These are phyloP conservation scores for Diaporthe sp. DNA, from an alignment of 2,329 filamentous ascomycete genomes.

Conservation along the genomic window DNA sequence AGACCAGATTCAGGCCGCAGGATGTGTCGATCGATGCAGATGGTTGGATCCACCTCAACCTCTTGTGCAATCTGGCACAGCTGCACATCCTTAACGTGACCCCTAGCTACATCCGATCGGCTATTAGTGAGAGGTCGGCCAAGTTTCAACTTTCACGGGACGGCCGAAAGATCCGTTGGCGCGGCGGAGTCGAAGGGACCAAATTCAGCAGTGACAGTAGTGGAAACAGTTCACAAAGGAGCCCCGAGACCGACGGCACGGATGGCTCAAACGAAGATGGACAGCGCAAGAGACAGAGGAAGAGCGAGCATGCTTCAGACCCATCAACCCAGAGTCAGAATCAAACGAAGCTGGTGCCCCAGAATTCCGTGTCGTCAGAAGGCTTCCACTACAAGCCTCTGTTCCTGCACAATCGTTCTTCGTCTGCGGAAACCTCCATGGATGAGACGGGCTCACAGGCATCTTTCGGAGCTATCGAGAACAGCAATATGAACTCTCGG, in stretches of 20 bases:
- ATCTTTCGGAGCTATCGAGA: slow-evolving; percentile 62
- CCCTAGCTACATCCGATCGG: slow-evolving; percentile 80
- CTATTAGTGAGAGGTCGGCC: slow-evolving; percentile 77
- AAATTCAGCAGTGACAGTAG: slow-evolving; percentile 75
- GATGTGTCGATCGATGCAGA: slow-evolving; percentile 74
- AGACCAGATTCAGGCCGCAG: slow-evolving; percentile 53
- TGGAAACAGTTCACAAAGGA: slow-evolving; percentile 62
- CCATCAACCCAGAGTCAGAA: slow-evolving; percentile 52
- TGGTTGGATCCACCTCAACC: slow-evolving; percentile 87
- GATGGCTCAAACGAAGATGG: slow-evolving; percentile 58
- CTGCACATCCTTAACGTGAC: slow-evolving; percentile 89
- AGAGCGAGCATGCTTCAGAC: slow-evolving; percentile 52
- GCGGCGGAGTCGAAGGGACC: slow-evolving; percentile 76
- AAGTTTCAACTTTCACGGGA: slow-evolving; percentile 85
- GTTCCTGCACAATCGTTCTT: slow-evolving; percentile 66
- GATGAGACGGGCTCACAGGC: slow-evolving; percentile 61
- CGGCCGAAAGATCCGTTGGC: slow-evolving; percentile 85
- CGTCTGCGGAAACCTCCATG: slow-evolving; percentile 61
- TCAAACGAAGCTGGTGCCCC: slow-evolving; percentile 56
- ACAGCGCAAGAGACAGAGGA: slow-evolving; percentile 63
- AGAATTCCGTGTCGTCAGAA: slow-evolving; percentile 55
- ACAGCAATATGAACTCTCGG: slow-evolving; percentile 62
- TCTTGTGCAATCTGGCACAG: slow-evolving; percentile 86
- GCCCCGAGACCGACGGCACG: slow-evolving; percentile 65
- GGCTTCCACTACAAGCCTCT: slow-evolving; percentile 76